phyloP scores from a whole-genome alignment of 148 eudicot genomes.

The Spergularia bocconei region DNA sequence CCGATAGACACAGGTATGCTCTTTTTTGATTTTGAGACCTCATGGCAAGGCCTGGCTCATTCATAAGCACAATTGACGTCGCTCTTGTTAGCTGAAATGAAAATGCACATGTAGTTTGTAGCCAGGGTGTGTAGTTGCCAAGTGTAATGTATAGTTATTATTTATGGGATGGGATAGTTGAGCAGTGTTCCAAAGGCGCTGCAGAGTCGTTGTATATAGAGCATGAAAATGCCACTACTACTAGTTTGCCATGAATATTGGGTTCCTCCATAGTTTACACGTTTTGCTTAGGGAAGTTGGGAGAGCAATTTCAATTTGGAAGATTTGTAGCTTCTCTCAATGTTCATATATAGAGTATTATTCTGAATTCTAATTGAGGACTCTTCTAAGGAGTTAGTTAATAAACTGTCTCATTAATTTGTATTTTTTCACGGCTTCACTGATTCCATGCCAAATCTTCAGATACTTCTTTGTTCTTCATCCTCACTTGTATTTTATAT shows the following conservation, averaged over 20 bases:
- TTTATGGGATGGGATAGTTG: constrained; percentile 7
- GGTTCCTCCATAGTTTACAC: background rate
- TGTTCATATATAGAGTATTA: no score
- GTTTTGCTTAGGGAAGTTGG: no score
- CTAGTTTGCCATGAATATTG: background rate
- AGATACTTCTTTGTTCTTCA: no score
- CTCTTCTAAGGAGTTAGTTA: no score
- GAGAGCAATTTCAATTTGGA: no score
- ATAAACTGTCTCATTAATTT: no score
- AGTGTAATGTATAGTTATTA: constrained; percentile 29
- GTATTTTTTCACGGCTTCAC: no score
- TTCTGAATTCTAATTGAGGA: no score
- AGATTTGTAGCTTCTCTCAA: no score
- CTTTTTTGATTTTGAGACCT: constrained; percentile 43
- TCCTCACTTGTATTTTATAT: no score
- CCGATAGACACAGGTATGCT: constrained; percentile 40
- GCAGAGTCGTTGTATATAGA: constrained; percentile 16
- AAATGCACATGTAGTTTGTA: constrained; percentile 21
- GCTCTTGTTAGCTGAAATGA: constrained; percentile 4
- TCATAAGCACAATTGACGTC: constrained; percentile 10
- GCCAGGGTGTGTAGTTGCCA: constrained; percentile 9
- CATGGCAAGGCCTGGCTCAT: constrained; percentile 33
- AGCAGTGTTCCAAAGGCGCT: constrained; percentile 11
- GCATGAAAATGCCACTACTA: constrained; percentile 17
- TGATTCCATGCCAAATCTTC: no score